Conservation (phyloP, 1,284 basidiomycete genomes). For the Cryptococcus hybrid region DNA sequence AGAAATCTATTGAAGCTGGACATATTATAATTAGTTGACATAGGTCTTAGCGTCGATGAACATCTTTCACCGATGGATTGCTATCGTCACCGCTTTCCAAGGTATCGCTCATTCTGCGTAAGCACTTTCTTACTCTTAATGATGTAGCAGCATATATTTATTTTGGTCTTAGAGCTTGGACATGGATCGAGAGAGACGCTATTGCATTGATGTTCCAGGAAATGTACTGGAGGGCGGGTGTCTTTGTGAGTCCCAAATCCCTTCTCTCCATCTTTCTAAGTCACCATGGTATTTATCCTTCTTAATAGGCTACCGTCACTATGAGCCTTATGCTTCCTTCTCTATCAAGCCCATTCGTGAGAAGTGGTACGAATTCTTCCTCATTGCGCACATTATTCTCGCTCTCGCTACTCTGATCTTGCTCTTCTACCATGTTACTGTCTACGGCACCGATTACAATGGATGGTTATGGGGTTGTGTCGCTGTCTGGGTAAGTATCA, state of each 20-base stretch:
- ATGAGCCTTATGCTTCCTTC: constrained; percentile 21
- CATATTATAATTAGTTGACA: background rate
- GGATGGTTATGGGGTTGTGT: constrained; percentile 25
- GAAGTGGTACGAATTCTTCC: constrained; percentile 29
- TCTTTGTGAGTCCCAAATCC: constrained; percentile 13
- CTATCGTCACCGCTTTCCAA: constrained; percentile 21
- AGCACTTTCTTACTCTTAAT: background rate
- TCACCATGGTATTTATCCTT: background rate
- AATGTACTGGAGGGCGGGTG: constrained; percentile 22
- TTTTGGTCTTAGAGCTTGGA: constrained; percentile 10
- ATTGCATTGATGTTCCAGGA: constrained; percentile 4
- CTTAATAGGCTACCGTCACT: constrained; percentile 15
- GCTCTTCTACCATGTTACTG: constrained; percentile 25
- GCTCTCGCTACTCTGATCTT: constrained; percentile 19
- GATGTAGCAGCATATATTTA: background rate
- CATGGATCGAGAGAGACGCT: constrained; percentile 6
- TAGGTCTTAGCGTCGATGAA: constrained; percentile 13
- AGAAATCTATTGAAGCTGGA: background rate
- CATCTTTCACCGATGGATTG: constrained; percentile 36
- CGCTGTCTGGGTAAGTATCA: constrained; percentile 28
- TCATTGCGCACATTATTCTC: constrained; percentile 31
- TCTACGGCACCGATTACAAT: constrained; percentile 19
- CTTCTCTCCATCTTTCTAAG: background rate
- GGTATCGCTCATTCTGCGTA: constrained; percentile 28
- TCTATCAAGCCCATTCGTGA: constrained; percentile 23